Evolutionary conservation across 2,329 filamentous ascomycete species (phyloP), one percentile per base, ranked within the genome.

Genomic region (Tricladium varicosporioides): DNA sequence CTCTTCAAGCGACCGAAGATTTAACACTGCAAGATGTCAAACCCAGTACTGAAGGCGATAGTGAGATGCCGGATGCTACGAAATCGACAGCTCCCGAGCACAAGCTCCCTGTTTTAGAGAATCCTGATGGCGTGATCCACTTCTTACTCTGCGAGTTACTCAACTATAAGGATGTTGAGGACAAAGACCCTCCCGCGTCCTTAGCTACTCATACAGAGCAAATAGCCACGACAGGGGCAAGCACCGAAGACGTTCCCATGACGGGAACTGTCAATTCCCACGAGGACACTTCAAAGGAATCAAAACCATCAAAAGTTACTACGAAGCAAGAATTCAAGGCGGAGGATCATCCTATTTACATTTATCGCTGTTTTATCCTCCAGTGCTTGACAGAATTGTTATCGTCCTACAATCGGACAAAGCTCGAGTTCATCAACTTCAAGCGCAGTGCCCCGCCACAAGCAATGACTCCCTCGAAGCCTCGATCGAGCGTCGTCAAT

Each of bases 351-450:
- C 91, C 92, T 0, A 97, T 96, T 59, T 99, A 96, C 74, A 87
- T 97, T 53, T 99, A 97, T 70, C 86, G 94, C 48, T 97, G 93
- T 75, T 97, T 97, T 76, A 77, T 99, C 51, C 81, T 99, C 32
- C 92, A 94, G 70, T 96, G 92, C 68, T 78, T 99, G 42, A 87
- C 91, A 0, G 94, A 99, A 73, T 82, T 99, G 13, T 79, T 99
- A 13, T 86, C 89, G 56, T 95, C 89, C 68, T 99, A 97, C 75
- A 96, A 92, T 65, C 86, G 92, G 53, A 91, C 92, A 8, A 99
- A 99, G 79, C 85, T 99, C 45, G 95, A 99, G 71, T 97, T 99
- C 71, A 97, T 99, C 77, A 97, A 97, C 72, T 99, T 97, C 76
- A 97, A 95, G 64, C 87, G 93, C 59, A 96, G 92, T 69, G 88